Percentiles rank a stretch among this genome's conserved stretches.
These are phyloP conservation scores for Petrea volubilis DNA, from an alignment of 257 asterid genomes.

Conservation along the genomic window DNA sequence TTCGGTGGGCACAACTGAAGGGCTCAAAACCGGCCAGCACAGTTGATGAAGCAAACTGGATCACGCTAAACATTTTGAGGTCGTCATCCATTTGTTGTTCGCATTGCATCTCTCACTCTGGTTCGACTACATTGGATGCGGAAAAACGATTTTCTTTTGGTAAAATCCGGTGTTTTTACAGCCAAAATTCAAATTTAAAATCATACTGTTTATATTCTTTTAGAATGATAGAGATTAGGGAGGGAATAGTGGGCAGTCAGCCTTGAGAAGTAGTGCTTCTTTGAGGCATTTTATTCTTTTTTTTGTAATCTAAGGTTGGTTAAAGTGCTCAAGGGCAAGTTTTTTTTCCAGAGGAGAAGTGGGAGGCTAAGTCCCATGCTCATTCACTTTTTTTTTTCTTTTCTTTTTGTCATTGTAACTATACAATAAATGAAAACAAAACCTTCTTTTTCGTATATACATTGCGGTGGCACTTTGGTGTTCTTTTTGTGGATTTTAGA, in stretches of 20 bases:
- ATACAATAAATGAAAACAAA: slow-evolving; percentile 14
- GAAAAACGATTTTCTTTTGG: background rate
- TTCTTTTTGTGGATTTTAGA: background rate
- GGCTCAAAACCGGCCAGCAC: background rate
- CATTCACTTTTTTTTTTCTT: background rate
- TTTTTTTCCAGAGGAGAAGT: background rate
- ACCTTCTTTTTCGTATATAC: background rate
- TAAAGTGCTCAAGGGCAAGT: background rate
- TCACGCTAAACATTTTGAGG: background rate
- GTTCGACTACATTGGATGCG: background rate
- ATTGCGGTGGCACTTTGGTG: background rate
- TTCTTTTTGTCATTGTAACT: slow-evolving; percentile 20
- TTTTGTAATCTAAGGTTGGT: slow-evolving; percentile 31
- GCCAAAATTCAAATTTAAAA: slow-evolving; percentile 1
- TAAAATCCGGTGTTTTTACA: background rate
- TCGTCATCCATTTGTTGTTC: no score
- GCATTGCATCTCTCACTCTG: no score
- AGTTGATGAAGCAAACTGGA: background rate
- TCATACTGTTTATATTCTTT: slow-evolving; percentile 32
- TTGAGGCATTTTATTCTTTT: slow-evolving; percentile 22
- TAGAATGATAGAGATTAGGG: slow-evolving; percentile 27
- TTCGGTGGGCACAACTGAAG: background rate
- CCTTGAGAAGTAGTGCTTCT: slow-evolving; percentile 2
- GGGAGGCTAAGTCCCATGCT: background rate
- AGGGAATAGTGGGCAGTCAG: slow-evolving; percentile 16